Percentiles rank a stretch among this genome's conserved stretches.
phyloP scores from a whole-genome alignment of 371 early-diverging fungal species.

The Zychaea mexicana region DNA sequence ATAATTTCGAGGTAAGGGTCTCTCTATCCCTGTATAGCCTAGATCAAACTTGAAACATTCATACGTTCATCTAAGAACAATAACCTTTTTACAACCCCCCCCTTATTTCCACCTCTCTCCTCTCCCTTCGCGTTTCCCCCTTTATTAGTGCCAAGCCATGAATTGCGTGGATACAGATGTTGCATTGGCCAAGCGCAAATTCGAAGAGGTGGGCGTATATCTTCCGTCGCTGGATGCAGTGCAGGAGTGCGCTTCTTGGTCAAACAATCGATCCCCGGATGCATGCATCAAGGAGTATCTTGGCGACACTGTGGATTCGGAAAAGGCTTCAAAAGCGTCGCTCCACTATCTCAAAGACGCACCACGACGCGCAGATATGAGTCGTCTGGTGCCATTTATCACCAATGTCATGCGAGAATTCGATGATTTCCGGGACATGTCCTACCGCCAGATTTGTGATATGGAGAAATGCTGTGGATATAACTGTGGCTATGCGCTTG shows the following conservation, averaged over 20 bases:
- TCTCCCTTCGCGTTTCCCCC: neutral
- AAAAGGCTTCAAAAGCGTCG: neutral
- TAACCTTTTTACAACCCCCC: neutral
- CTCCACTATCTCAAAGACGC: slow-evolving; percentile 19
- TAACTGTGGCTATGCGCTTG: slow-evolving; percentile 8
- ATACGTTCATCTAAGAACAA: neutral
- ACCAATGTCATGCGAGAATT: slow-evolving; percentile 13
- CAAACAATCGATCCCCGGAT: slow-evolving; percentile 1
- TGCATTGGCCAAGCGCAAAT: slow-evolving; percentile 6
- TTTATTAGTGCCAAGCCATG: slow-evolving; percentile 21
- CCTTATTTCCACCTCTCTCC: neutral
- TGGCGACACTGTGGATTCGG: neutral
- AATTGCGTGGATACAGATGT: slow-evolving; percentile 30
- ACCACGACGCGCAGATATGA: slow-evolving; percentile 16
- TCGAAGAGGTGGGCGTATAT: neutral
- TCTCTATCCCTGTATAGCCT: neutral
- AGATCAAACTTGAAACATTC: neutral
- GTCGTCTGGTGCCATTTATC: slow-evolving; percentile 16
- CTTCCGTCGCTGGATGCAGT: slow-evolving; percentile 8
- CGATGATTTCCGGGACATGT: slow-evolving; percentile 9
- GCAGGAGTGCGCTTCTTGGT: slow-evolving; percentile 15
- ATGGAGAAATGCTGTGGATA: slow-evolving; percentile 17
- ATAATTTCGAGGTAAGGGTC: slow-evolving; percentile 24
- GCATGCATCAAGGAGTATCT: slow-evolving; percentile 6
- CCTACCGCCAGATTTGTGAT: slow-evolving; percentile 17